These are phyloP conservation scores for Thermochaetoides dissita DNA, from an alignment of 2,329 filamentous ascomycete species.

Conservation along the genomic window DNA sequence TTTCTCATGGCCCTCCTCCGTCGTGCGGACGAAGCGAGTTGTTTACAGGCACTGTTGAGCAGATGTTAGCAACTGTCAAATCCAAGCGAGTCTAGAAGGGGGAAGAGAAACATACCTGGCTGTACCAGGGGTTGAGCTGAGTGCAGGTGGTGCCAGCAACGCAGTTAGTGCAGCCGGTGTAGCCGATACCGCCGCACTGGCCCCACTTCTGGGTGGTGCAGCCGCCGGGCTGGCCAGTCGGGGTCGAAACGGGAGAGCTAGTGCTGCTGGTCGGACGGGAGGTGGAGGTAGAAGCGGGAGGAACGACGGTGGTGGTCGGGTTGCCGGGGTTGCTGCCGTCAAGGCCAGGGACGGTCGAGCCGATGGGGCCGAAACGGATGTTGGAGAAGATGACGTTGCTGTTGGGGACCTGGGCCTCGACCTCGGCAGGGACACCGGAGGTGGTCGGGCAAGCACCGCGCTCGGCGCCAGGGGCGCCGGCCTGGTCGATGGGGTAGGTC, in stretches of 20 bases:
- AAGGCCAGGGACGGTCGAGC: slow-evolving; percentile 31
- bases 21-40: too few relatives aligned
- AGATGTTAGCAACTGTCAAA: too few relatives aligned
- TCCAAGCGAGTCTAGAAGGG: too few relatives aligned
- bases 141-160: slow-evolving; percentile 20
- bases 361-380: slow-evolving; percentile 44
- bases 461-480: slow-evolving; percentile 29
- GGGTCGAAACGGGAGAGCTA: slow-evolving; percentile 6
- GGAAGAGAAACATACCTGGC: not conserved
- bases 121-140: slow-evolving; percentile 18
- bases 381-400: slow-evolving; percentile 43
- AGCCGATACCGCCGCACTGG: slow-evolving; percentile 23
- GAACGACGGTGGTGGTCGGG: slow-evolving; percentile 8
- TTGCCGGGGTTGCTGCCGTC: slow-evolving; percentile 18
- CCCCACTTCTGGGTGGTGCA: slow-evolving; percentile 14
- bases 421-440: slow-evolving; percentile 35
- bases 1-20: too few relatives aligned
- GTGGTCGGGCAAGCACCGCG: slow-evolving; percentile 40
- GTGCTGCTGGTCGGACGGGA: slow-evolving; percentile 6
- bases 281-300: slow-evolving; percentile 3
- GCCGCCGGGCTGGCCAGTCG: slow-evolving; percentile 4
- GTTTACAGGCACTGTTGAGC: too few relatives aligned
- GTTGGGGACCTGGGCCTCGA: slow-evolving; percentile 32
- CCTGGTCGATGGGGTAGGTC: slow-evolving; percentile 39
- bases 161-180: slow-evolving; percentile 20